Base-by-base conservation (phyloP, 805 yeast genomes). In the Spathaspora gorwiae region DNA sequence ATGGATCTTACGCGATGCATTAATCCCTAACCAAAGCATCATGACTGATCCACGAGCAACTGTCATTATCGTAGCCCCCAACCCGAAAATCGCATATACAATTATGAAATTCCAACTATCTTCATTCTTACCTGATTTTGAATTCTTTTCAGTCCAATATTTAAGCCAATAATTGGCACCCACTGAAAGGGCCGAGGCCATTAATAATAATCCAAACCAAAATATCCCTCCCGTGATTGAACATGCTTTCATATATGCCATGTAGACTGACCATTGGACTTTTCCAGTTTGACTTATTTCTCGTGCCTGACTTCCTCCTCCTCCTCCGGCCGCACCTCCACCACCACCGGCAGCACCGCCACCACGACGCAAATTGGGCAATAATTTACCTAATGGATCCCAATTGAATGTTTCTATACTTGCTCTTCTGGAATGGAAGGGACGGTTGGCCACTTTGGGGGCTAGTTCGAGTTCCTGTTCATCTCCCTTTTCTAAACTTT, bases 151-250 rank as follows among this genome's bases (percentile, higher is more conserved):
- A 1, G 89, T 78, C 90, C 90, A 84, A 48, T 74, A 68, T 51
- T 83, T 83, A 53, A 84, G 68, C 83, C 87, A 81, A 57, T 79
- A 79, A 56, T 77, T 81, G 39, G 79, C 78, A 7, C 67, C 63
- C 11, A 76, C 60, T 13, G 72, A 68, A 41, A 47, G 60, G 31
- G 40, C 60, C 45, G 52, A 61, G 51, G 52, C 68, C 46, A 27
- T 47, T 3, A 30, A 63, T 27, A 50, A 43, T n/a, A 45, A 36
- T 9, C 53, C 62, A 49, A 38, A 62, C 53, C 50, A 80, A 54
- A 69, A 43, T n/a, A 60, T n/a, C 26, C 75, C 75, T 31, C 84
- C 84, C 1, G 58, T 27, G 30, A 66, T 52, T 6, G 82, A 77
- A 61, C 88, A 83, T 0, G 90, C 84, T 47, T 73, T 71, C 5